Percentiles rank a stretch among this genome's conserved stretches.
These are phyloP conservation scores for Alternaria burnsii DNA, from an alignment of 2,329 filamentous ascomycete genomes.

Conservation along the genomic window DNA sequence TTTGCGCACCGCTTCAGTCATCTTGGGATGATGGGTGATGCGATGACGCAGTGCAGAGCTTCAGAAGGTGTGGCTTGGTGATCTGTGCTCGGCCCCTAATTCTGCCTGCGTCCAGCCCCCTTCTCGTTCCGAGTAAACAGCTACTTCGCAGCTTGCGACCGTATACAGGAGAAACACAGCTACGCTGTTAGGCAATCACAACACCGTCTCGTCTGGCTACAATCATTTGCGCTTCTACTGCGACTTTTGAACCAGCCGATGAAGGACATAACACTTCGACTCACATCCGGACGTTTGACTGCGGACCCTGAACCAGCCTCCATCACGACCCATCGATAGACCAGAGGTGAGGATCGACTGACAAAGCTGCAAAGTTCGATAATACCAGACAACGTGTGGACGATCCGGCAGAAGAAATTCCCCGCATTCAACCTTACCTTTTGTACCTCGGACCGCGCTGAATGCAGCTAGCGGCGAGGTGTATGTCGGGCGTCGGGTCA, in stretches of 20 bases:
- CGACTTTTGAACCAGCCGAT: not conserved
- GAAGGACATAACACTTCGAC: not conserved
- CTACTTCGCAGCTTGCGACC: not conserved
- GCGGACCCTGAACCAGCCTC: not conserved
- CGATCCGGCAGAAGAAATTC: not conserved
- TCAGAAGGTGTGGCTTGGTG: not conserved
- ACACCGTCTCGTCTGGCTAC: not conserved
- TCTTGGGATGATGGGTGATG: not conserved
- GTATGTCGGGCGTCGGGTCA: slow-evolving; percentile 11
- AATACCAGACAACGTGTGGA: not conserved
- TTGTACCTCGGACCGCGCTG: slow-evolving; percentile 6
- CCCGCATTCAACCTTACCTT: slow-evolving; percentile 8
- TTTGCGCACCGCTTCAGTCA: slow-evolving; percentile 3
- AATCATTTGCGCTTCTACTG: not conserved
- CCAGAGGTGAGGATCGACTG: not conserved
- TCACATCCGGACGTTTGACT: not conserved
- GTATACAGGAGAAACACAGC: not conserved
- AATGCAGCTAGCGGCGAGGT: slow-evolving; percentile 3
- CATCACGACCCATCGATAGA: not conserved
- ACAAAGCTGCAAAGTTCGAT: not conserved
- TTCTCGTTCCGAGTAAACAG: not conserved
- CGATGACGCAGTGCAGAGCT: not conserved
- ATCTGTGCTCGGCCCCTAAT: slow-evolving; percentile 3
- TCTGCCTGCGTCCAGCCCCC: not conserved
- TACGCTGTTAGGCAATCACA: not conserved